Conservation (phyloP, 495 filamentous ascomycete genomes). For the Penicillium salamii region DNA sequence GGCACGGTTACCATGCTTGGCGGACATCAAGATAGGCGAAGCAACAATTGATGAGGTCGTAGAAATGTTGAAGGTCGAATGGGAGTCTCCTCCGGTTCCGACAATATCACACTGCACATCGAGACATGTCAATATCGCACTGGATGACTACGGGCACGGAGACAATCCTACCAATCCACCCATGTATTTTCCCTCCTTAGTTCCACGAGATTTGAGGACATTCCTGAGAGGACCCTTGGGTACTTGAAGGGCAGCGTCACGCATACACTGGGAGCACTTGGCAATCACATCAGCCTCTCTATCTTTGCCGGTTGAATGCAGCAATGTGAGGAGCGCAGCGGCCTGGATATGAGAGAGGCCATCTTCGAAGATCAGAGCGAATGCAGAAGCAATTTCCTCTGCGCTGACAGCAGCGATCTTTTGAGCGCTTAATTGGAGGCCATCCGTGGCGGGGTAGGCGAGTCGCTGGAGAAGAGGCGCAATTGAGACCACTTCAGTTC, state of each 20-base stretch:
- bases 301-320: slow-evolving; percentile 85
- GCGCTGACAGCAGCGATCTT: slow-evolving; percentile 78
- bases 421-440: slow-evolving; percentile 56
- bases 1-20: slow-evolving; percentile 96
- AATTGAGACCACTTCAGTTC: slow-evolving; percentile 60
- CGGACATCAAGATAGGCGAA: slow-evolving; percentile 74
- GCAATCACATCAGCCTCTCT: slow-evolving; percentile 75
- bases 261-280: slow-evolving; percentile 67
- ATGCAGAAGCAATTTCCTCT: slow-evolving; percentile 79
- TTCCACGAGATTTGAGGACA: slow-evolving; percentile 53
- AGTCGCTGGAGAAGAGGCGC: slow-evolving; percentile 77
- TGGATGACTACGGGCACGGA: not conserved
- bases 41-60: slow-evolving; percentile 92
- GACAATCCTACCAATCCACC: slow-evolving; percentile 59
- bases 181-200: slow-evolving; percentile 64
- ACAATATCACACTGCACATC: slow-evolving; percentile 82
- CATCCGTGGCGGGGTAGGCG: slow-evolving; percentile 59
- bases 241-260: slow-evolving; percentile 64
- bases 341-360: slow-evolving; percentile 78
- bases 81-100: slow-evolving; percentile 92
- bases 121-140: slow-evolving; percentile 4
- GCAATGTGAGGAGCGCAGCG: slow-evolving; percentile 76
- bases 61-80: slow-evolving; percentile 97
- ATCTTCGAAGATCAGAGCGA: slow-evolving; percentile 86
- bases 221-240: slow-evolving; percentile 57